phyloP scores from a whole-genome alignment of 495 filamentous ascomycete species.

The Aspergillus cavernicola region DNA sequence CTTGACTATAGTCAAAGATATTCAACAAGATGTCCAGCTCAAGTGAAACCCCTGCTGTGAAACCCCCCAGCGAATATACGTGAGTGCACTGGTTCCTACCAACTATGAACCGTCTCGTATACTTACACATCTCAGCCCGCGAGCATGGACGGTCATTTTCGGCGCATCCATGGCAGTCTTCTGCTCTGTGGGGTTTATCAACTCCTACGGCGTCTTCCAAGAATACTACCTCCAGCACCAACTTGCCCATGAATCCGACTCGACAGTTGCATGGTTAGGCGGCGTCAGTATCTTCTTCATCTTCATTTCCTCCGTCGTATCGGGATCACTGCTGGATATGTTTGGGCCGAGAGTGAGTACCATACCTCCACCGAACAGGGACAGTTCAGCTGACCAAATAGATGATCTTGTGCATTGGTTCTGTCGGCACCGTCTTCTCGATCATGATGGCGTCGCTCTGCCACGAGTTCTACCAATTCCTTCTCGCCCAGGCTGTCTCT shows the following conservation, averaged over 20 bases:
- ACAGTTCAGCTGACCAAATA: conserved; percentile 14
- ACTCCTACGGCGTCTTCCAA: conserved; percentile 61
- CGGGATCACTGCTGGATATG: conserved; percentile 35
- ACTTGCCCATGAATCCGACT: conserved; percentile 42
- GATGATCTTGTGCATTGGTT: conserved; percentile 27
- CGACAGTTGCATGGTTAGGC: conserved; percentile 59
- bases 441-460: conserved; percentile 59
- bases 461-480: conserved; percentile 56
- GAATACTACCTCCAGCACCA: conserved; percentile 55
- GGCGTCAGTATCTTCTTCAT: conserved; percentile 45
- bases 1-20: no score
- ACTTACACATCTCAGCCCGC: conserved; percentile 12
- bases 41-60: conserved; percentile 3
- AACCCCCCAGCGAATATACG: conserved; percentile 24
- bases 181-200: conserved; percentile 56
- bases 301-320: conserved; percentile 29
- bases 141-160: conserved; percentile 25
- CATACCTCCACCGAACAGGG: no score
- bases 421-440: conserved; percentile 34
- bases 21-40: not conserved
- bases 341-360: conserved; percentile 33
- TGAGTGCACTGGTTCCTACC: conserved; percentile 12
- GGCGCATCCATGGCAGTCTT: conserved; percentile 38
- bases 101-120: not conserved
- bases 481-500: conserved; percentile 58